These are phyloP conservation scores for Vitis riparia DNA, from an alignment of 164 flowering plant genomes.

Conservation along the genomic window DNA sequence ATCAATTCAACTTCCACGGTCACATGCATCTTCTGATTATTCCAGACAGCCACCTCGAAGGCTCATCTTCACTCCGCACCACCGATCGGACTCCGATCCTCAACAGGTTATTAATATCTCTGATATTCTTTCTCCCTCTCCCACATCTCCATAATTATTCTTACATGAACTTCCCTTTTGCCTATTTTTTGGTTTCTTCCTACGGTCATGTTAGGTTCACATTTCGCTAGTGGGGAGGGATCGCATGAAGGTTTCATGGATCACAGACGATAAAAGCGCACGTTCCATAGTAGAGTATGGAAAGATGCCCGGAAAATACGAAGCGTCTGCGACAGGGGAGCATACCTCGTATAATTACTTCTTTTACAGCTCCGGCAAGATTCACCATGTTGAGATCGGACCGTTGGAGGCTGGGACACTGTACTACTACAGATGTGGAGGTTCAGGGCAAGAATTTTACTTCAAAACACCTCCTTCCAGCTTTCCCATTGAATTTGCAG, in stretches of 20 bases:
- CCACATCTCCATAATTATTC: neutral
- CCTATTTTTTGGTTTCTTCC: neutral
- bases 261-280: slow-evolving; percentile 39
- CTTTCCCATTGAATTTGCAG: slow-evolving; percentile 66
- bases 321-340: slow-evolving; percentile 46
- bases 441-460: slow-evolving; percentile 51
- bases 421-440: slow-evolving; percentile 78
- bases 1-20: neutral
- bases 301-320: slow-evolving; percentile 40
- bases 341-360: slow-evolving; percentile 55
- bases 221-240: slow-evolving; percentile 62
- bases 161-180: neutral
- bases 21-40: slow-evolving; percentile 23
- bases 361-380: slow-evolving; percentile 66
- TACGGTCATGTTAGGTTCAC: slow-evolving; percentile 51
- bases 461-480: slow-evolving; percentile 71
- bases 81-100: slow-evolving; percentile 41
- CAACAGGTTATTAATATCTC: slow-evolving; percentile 41
- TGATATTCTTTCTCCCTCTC: slow-evolving; percentile 14
- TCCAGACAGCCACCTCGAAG: slow-evolving; percentile 39
- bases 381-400: slow-evolving; percentile 74
- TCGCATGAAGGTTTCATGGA: slow-evolving; percentile 65
- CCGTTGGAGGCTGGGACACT: slow-evolving; percentile 60
- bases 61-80: slow-evolving; percentile 30
- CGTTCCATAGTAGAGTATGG: slow-evolving; percentile 67